Evolutionary conservation across 208 protist species (phyloP).

Genomic region (Jaenimonas drosophilae): DNA sequence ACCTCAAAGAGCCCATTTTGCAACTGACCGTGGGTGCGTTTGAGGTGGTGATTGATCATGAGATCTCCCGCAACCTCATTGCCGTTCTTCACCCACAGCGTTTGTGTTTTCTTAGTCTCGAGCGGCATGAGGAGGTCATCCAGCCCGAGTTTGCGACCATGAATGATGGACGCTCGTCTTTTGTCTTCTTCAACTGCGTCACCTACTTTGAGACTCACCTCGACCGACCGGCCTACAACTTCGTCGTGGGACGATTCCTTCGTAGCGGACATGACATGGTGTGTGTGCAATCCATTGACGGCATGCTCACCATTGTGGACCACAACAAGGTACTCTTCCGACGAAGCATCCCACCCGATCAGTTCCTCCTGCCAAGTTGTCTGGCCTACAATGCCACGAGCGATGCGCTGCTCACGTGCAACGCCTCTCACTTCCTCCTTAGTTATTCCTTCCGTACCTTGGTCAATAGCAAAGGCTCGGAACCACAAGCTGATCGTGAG

Average conservation of each 20-base stretch:
- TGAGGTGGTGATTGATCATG: conserved; percentile 20
- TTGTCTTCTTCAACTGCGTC: conserved; percentile 27
- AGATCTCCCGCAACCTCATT: conserved; percentile 35
- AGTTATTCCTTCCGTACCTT: conserved; percentile 72
- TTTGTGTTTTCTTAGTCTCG: conserved; percentile 51
- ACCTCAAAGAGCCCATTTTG: conserved; percentile 82
- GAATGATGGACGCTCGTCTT: background rate
- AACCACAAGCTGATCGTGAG: background rate
- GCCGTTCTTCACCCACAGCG: conserved; percentile 73
- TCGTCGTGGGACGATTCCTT: conserved; percentile 72
- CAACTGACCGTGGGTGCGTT: conserved; percentile 76
- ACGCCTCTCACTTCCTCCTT: conserved; percentile 66
- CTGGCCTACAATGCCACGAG: conserved; percentile 40
- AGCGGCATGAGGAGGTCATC: conserved; percentile 5
- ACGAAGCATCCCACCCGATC: conserved; percentile 51
- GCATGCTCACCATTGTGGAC: conserved; percentile 74
- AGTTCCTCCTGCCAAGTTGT: conserved; percentile 76
- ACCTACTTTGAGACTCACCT: conserved; percentile 48
- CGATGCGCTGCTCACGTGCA: conserved; percentile 71
- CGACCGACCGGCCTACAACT: conserved; percentile 67
- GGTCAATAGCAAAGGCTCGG: conserved; percentile 18
- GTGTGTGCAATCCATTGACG: conserved; percentile 91
- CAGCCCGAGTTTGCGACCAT: conserved; percentile 1
- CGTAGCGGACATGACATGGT: conserved; percentile 55
- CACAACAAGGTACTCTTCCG: conserved; percentile 70